Percentiles rank a stretch among this genome's conserved stretches.
phyloP scores from a whole-genome alignment of 768 basidiomycete genomes.

The Clathrus columnatus region DNA sequence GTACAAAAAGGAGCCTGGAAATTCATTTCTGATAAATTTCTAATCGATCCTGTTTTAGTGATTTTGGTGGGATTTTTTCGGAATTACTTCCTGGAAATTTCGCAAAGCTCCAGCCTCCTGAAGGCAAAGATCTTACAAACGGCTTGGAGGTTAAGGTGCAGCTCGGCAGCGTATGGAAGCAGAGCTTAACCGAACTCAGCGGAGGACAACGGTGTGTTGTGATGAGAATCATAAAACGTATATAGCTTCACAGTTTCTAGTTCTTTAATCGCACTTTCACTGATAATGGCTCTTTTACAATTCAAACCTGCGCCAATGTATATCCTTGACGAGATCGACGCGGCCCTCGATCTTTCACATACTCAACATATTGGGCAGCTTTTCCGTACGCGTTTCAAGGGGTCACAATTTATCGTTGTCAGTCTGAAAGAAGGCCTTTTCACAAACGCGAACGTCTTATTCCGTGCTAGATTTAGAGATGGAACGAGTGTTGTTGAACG shows the following conservation, averaged over 20 bases:
- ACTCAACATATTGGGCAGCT: constrained; percentile 97
- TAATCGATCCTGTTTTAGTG: constrained; percentile 43
- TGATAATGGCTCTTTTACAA: constrained; percentile 98
- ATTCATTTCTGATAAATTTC: too few relatives aligned
- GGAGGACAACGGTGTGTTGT: constrained; percentile 83
- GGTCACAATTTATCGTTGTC: constrained; percentile 97
- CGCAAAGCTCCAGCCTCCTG: constrained; percentile 88
- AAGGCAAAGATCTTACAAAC: constrained; percentile 86
- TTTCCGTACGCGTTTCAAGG: constrained; percentile 96
- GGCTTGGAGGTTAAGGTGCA: constrained; percentile 97
- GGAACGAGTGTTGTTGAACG: constrained; percentile 88
- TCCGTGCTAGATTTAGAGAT: constrained; percentile 87
- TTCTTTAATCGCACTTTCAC: constrained; percentile 91
- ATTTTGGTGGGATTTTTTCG: constrained; percentile 94
- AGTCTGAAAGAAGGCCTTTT: constrained; percentile 95
- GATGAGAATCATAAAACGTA: neutral
- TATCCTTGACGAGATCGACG: constrained; percentile 98
- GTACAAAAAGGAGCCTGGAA: constrained; percentile 20
- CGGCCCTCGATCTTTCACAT: constrained; percentile 90
- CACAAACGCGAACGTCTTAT: constrained; percentile 94
- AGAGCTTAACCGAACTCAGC: constrained; percentile 91
- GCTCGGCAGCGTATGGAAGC: constrained; percentile 95
- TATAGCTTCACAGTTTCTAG: constrained; percentile 32
- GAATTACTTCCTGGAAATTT: constrained; percentile 95
- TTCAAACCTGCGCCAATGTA: constrained; percentile 99